Percentiles rank a stretch among this genome's conserved stretches.
Conservation (phyloP, 306 rosid genomes). For the Malus asiatica region DNA sequence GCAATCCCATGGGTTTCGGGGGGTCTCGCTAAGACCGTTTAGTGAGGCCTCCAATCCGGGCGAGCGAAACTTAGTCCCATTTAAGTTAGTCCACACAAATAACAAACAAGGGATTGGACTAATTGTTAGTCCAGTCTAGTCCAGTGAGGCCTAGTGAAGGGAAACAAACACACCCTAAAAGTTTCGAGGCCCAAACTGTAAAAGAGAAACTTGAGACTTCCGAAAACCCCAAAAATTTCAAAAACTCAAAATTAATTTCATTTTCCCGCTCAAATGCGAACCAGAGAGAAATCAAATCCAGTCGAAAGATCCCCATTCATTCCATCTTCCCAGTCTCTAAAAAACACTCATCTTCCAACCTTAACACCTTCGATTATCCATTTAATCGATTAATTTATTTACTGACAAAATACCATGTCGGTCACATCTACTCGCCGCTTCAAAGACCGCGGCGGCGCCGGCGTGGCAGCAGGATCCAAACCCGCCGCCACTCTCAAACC, state of each 20-base stretch:
- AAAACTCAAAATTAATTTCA: not conserved
- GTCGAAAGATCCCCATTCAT: not conserved
- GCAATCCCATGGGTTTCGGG: too few relatives aligned
- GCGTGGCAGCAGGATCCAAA: conserved; percentile 14
- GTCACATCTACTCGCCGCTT: conserved; percentile 48
- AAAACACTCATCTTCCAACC: not conserved
- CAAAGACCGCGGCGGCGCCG: conserved; percentile 30
- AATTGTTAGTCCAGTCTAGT: too few relatives aligned
- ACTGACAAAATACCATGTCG: conserved; percentile 36
- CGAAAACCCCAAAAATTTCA: not conserved
- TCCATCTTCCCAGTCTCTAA: not conserved
- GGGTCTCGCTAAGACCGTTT: too few relatives aligned
- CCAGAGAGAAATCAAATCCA: not conserved
- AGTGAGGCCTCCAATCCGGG: too few relatives aligned
- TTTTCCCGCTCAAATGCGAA: conserved; percentile 4
- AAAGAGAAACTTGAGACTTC: not conserved
- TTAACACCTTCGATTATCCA: not conserved
- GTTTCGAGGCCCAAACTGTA: not conserved
- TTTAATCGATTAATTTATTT: not conserved
- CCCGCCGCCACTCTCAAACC: conserved; percentile 12
- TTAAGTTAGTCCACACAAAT: too few relatives aligned
- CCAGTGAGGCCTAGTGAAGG: too few relatives aligned
- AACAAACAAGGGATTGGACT: too few relatives aligned
- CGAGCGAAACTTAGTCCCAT: too few relatives aligned
- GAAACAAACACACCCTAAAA: too few relatives aligned